Evolutionary conservation across 2,329 filamentous ascomycete species (phyloP), one percentile per base, ranked within the genome.

Genomic region (Trichoderma koningii): DNA sequence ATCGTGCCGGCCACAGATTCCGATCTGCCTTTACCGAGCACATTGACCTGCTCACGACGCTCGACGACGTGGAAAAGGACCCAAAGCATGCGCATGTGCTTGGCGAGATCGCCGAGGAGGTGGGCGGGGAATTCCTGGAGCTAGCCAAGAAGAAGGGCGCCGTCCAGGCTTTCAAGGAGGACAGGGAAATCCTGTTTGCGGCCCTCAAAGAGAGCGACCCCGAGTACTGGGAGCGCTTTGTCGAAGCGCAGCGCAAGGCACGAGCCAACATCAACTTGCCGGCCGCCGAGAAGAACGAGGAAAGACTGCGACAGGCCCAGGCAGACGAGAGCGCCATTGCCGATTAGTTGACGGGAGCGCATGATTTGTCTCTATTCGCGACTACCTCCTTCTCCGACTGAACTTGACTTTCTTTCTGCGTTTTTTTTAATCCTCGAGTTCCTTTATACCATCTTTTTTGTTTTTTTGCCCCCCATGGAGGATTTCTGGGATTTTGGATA

Each of bases 181-280:
- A 87, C 68, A 80, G 78, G 65, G 81, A 83, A 17, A 73, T 82
- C 60, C 78, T 87, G 21, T 73, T 83, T 47, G 76, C 78, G 66
- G 71, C 75, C 56, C 72, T 88, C 68, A 80, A 85, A 19, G 85
- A 85, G 5, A 82, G 83, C 30, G 90, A 92, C 68, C 86, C 87
- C 0, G 85, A 87, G 67, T 83, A 89, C 73, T 86, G 90, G 83
- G 82, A 84, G 56, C 77, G 78, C 7, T 86, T 93, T 71, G 81
- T 84, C 26, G 85, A 89, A 75, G 80, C 82, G 44, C 86, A 88
- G 76, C 78, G 84, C 71, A 86, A 86, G 75, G 83, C 85, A 6
- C 77, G 81, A 64, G 83, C 81, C 12, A 87, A 87, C 69, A 80
- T 83, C 21, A 77, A 71, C 28, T 72, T 76, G 50, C 69, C 61